These are phyloP conservation scores for Aspergillus fijiensis DNA, from an alignment of 2,329 filamentous ascomycete species.

Conservation along the genomic window DNA sequence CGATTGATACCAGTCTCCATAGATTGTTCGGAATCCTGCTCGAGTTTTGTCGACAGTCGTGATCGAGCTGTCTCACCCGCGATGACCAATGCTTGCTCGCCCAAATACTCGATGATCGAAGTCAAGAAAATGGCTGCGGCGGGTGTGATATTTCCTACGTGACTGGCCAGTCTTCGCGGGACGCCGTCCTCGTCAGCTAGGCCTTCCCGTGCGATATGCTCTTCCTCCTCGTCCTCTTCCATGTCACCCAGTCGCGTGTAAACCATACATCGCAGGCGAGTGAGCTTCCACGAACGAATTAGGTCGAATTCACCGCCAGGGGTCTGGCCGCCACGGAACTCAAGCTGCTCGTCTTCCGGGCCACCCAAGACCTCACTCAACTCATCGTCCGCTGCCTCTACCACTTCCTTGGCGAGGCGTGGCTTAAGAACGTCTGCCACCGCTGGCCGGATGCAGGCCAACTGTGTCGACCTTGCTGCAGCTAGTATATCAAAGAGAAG, in stretches of 20 bases:
- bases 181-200: conserved; percentile 59
- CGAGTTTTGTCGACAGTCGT: conserved; percentile 31
- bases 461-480: conserved; percentile 72
- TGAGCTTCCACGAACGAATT: conserved; percentile 92
- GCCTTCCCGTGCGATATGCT: conserved; percentile 77
- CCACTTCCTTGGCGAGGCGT: conserved; percentile 80
- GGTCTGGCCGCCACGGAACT: conserved; percentile 53
- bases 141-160: conserved; percentile 72
- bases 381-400: conserved; percentile 80
- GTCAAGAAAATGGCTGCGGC: conserved; percentile 95
- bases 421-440: conserved; percentile 85
- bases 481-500: conserved; percentile 88
- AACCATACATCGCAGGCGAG: conserved; percentile 92
- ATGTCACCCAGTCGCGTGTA: conserved; percentile 95
- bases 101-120: conserved; percentile 89
- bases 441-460: conserved; percentile 74
- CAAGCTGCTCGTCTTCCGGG: conserved; percentile 70
- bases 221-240: conserved; percentile 96
- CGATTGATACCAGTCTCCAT: conserved; percentile 45
- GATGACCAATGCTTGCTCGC: conserved; percentile 84
- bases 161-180: conserved; percentile 56
- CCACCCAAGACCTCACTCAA: conserved; percentile 82
- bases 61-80: conserved; percentile 76
- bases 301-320: conserved; percentile 72
- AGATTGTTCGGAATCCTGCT: conserved; percentile 59